Conservation (phyloP, 306 rosid species). For the Rosa multiflora region DNA sequence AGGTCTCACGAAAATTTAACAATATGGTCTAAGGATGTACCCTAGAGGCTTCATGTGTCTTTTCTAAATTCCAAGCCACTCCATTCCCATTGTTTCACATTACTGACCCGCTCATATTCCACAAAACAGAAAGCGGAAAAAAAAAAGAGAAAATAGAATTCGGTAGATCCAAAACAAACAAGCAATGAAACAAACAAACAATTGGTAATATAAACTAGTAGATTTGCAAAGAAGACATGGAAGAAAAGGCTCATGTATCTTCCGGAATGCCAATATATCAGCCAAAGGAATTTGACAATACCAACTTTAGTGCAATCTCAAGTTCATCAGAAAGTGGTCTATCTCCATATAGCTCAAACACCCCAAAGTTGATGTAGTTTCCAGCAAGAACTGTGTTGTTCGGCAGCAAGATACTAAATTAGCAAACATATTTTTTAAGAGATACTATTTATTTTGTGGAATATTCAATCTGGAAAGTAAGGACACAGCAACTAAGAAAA, state of each 20-base stretch:
- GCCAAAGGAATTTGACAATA: constrained; percentile 86
- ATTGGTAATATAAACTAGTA: neutral
- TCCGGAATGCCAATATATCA: constrained; percentile 88
- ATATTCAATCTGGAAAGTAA: neutral
- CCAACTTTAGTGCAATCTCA: constrained; percentile 87
- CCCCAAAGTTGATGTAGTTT: constrained; percentile 97
- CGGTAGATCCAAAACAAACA: neutral
- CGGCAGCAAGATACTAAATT: constrained; percentile 17
- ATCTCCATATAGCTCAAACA: constrained; percentile 93
- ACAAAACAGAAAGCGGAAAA: neutral
- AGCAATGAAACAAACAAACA: too few relatives aligned
- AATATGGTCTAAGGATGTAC: neutral
- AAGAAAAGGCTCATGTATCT: constrained; percentile 51
- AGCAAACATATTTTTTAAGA: constrained; percentile 12
- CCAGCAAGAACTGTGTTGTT: constrained; percentile 83
- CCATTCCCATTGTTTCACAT: neutral
- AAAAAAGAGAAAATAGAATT: neutral
- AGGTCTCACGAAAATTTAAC: neutral
- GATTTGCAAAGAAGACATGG: constrained; percentile 5
- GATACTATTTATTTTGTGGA: neutral
- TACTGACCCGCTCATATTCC: neutral
- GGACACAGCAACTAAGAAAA: neutral
- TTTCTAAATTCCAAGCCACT: neutral
- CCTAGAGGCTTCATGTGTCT: neutral
- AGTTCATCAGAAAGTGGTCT: constrained; percentile 88